Percentiles rank a stretch among this genome's conserved stretches.
Evolutionary conservation across 108 stramenopile genomes (phyloP).

Genomic region (Skeletonema menzelii): DNA sequence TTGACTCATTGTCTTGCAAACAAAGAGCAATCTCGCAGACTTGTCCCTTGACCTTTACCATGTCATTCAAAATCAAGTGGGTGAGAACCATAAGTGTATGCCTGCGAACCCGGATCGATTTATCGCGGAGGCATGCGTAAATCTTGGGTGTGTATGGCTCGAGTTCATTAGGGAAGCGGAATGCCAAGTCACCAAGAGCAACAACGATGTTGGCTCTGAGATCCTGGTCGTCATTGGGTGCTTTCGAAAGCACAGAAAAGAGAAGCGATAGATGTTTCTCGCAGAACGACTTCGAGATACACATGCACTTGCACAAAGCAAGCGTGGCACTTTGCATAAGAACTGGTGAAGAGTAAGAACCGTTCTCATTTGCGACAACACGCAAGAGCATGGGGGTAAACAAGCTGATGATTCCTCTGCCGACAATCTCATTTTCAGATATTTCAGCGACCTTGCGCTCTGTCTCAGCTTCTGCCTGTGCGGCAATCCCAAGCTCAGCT

Average conservation of each 20-base stretch:
- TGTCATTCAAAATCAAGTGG: slow-evolving; percentile 97
- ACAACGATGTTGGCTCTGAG: slow-evolving; percentile 94
- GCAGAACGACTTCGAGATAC: slow-evolving; percentile 89
- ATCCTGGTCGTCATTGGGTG: slow-evolving; percentile 71
- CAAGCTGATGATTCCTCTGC: slow-evolving; percentile 78
- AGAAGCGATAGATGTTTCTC: slow-evolving; percentile 91
- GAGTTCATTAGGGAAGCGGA: slow-evolving; percentile 97
- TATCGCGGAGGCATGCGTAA: slow-evolving; percentile 95
- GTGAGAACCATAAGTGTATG: slow-evolving; percentile 97
- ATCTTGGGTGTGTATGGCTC: slow-evolving; percentile 96
- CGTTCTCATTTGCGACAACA: slow-evolving; percentile 85
- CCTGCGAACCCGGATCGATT: slow-evolving; percentile 83
- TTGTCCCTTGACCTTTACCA: slow-evolving; percentile 98
- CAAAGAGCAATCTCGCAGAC: slow-evolving; percentile 95
- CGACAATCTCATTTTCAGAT: slow-evolving; percentile 90
- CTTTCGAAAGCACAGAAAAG: slow-evolving; percentile 88
- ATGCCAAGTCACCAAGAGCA: slow-evolving; percentile 95
- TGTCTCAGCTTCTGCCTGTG: slow-evolving; percentile 83
- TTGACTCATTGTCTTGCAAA: slow-evolving; percentile 79
- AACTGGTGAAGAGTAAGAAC: slow-evolving; percentile 61
- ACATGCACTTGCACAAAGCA: slow-evolving; percentile 93
- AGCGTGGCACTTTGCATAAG: slow-evolving; percentile 85
- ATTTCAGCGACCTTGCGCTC: slow-evolving; percentile 84
- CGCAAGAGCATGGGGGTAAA: slow-evolving; percentile 85
- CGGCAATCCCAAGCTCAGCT: slow-evolving; percentile 84